Evolutionary conservation across 306 rosid genomes (phyloP).

Genomic region (Cucurbita pepo): DNA sequence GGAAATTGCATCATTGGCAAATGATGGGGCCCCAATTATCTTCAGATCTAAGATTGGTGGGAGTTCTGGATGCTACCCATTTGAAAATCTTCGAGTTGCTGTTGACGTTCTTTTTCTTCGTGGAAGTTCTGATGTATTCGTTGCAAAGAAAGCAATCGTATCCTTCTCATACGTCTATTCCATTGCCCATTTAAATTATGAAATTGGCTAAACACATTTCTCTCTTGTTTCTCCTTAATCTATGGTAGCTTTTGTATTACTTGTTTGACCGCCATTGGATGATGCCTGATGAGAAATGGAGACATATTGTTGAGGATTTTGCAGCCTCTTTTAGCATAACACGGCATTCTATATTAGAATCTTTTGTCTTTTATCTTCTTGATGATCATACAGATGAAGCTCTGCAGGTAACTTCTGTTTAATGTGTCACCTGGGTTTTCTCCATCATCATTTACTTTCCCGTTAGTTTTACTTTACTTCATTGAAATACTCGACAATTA

Average conservation of each 20-base stretch:
- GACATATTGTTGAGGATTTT: slow-evolving; percentile 60
- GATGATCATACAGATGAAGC: slow-evolving; percentile 82
- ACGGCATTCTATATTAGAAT: slow-evolving; percentile 69
- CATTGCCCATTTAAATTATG: neutral
- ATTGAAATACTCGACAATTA: neutral
- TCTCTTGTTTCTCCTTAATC: slow-evolving; percentile 34
- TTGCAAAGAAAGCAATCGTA: slow-evolving; percentile 97
- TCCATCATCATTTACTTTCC: neutral
- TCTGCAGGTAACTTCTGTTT: slow-evolving; percentile 39
- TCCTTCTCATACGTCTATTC: slow-evolving; percentile 30
- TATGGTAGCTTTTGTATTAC: slow-evolving; percentile 65
- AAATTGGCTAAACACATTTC: slow-evolving; percentile 1
- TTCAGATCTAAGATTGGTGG: slow-evolving; percentile 44
- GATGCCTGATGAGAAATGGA: slow-evolving; percentile 74
- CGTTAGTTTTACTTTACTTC: neutral
- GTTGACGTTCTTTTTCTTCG: slow-evolving; percentile 68
- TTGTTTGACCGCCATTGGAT: slow-evolving; percentile 92
- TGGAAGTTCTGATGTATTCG: slow-evolving; percentile 72
- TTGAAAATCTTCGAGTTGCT: slow-evolving; percentile 64
- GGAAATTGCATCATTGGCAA: slow-evolving; percentile 47
- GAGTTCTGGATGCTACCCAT: slow-evolving; percentile 58
- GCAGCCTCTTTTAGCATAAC: slow-evolving; percentile 62
- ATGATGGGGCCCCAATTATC: slow-evolving; percentile 29
- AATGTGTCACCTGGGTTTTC: neutral
- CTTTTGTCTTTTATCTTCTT: slow-evolving; percentile 64